Evolutionary conservation across 2,329 filamentous ascomycete genomes (phyloP), one percentile per base, ranked within the genome.

Genomic region (Sporothrix pseudoabietina): DNA sequence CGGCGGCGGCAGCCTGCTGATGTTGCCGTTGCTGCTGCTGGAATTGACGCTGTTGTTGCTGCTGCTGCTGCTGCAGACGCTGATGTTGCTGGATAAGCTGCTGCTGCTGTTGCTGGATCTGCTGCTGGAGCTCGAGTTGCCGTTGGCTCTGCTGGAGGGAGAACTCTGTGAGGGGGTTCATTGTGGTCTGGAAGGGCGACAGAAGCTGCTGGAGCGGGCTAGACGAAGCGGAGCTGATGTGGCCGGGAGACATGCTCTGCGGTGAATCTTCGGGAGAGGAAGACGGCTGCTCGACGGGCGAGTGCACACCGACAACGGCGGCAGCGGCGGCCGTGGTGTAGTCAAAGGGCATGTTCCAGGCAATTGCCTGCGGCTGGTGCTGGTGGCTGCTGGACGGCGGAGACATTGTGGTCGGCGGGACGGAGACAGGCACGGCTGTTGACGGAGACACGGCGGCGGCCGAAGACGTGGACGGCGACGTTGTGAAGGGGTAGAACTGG

Each of bases 121-220:
- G 86, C 77, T 84, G 82, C 41, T 81, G 78, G 22, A 82, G 79
- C 59, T 85, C 84, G 22, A 77, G 79, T 63, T 85, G 84, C 74
- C 85, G 84, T 77, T 85, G 86, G 69, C 86, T 85, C 76, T 87
- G 86, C 72, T 87, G 85, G 70, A 91, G 84, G 30, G 88, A 85
- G 88, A 89, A 91, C 81, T 90, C 88, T 65, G 87, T 87, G 76
- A 91, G 80, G 69, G 86, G 80, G 78, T 87, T 87, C 72, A 83
- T 81, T 59, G 84, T 80, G 66, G 83, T 81, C 78, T 86, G 85
- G 78, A 85, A 88, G 4, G 87, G 87, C 76, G 87, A 89, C 44
- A 86, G 85, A 74, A 88, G 85, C 74, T 85, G 84, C 74, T 87
- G 85, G 76, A 85, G 84, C 72, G 85, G 85, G 78, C 87, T 89